A percentile compares a stretch with the other conserved stretches of the same genome.
These are phyloP conservation scores for Alternaria incomplexa DNA, from an alignment of 2,329 filamentous ascomycete species.

Conservation along the genomic window DNA sequence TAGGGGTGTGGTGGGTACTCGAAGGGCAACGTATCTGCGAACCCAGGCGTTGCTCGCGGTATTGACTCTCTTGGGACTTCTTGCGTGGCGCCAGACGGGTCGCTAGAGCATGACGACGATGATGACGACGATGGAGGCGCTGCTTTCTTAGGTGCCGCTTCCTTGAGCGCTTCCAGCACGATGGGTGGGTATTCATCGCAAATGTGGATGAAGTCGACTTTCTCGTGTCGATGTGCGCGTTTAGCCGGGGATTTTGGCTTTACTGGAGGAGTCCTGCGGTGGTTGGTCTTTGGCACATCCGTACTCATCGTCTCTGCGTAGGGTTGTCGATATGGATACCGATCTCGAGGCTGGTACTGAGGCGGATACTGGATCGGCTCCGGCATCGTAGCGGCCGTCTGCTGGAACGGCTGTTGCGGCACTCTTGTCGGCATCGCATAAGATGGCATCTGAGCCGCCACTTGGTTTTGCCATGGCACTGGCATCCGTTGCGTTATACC, in stretches of 20 bases:
- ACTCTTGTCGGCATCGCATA: neutral
- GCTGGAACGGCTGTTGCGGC: neutral
- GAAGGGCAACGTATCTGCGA: constrained; percentile 6
- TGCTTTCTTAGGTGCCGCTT: constrained; percentile 8
- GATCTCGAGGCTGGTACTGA: constrained; percentile 1
- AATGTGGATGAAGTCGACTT: constrained; percentile 30
- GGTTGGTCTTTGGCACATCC: neutral
- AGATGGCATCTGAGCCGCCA: neutral
- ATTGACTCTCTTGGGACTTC: constrained; percentile 30
- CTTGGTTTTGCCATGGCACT: constrained; percentile 3
- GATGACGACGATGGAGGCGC: constrained; percentile 1
- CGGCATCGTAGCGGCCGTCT: neutral
- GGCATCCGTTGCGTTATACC: neutral
- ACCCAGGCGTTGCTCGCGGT: constrained; percentile 15
- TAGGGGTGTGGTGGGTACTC: constrained; percentile 15
- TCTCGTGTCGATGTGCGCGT: neutral
- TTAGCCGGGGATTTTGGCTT: neutral
- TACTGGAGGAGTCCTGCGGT: neutral
- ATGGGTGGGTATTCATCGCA: constrained; percentile 29
- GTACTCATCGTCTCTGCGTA: neutral
- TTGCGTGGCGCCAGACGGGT: constrained; percentile 16
- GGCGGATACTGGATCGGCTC: constrained; percentile 1
- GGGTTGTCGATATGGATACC: neutral
- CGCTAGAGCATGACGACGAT: constrained; percentile 16
- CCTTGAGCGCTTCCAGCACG: constrained; percentile 17